Evolutionary conservation across 129 eudicot genomes (phyloP), one percentile per base, ranked within the genome.

Genomic region (Dittrichia graveolens): DNA sequence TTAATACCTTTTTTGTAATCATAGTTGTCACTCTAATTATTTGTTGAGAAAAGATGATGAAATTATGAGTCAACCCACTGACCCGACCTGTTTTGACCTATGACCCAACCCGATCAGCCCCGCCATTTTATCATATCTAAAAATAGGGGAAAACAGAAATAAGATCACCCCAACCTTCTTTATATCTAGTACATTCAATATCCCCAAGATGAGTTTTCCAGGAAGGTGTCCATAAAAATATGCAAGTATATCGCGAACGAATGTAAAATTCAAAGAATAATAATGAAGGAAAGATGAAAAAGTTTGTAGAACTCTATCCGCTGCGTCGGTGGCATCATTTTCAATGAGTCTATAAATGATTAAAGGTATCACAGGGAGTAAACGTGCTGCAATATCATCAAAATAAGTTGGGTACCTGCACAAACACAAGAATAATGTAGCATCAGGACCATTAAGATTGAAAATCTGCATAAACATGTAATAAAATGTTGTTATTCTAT

Each of bases 191-290:
- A 87, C 86, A 72, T 65, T 87, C 78, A 87, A 72, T 46, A 87
- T 84, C 38, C 87, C 85, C 45, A 85, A 79, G 46, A 87, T 85
- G 24, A 87, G 85, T 68, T 90, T 90, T 46, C 84, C 87, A 4
- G 89, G 94, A 60, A 90, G 96, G 79, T 90, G 90, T 35, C 89
- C 91, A 45, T 87, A 85, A 73, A 90, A 90, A 79, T 87, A 90
- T 45, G 96, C 89, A 65, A 90, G 89, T 41, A 90, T 82, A 68
- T 90, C 96, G 40, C 93, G 96, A 49, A 87, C 96, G 60, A 90
- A 90, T 8, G 96, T 87, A 69, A 90, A 90, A 73, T 79, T 84
- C 44, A 87, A 39, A 68, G 96, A 90, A 77, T 87, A 79, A 74
- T 84, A 85, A 71, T 79, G 86, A 63, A 87, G 82, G 74, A 90